Conservation (phyloP, 2,329 filamentous ascomycete genomes). For the Fusarium robinianum region DNA sequence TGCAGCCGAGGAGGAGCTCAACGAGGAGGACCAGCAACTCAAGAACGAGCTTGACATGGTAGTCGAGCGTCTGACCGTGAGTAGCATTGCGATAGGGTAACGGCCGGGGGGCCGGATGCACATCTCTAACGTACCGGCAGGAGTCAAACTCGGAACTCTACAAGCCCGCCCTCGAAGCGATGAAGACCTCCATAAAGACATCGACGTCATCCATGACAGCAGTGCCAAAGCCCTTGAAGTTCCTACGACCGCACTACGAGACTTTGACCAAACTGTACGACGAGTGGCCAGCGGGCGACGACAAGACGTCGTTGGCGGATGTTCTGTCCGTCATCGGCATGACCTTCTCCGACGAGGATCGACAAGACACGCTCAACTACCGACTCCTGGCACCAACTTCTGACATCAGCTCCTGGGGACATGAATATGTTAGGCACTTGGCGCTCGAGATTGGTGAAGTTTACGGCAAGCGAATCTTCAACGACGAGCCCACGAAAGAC, state of each 20-base stretch:
- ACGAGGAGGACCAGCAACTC: conserved; percentile 96
- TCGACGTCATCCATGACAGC: conserved; percentile 99
- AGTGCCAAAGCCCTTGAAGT: conserved; percentile 97
- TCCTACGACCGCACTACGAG: conserved; percentile 95
- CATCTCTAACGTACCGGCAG: conserved; percentile 50
- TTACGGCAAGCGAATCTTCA: conserved; percentile 82
- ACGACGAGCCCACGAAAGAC: conserved; percentile 83
- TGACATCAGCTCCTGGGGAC: conserved; percentile 96
- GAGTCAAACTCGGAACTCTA: conserved; percentile 87
- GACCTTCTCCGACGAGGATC: conserved; percentile 97
- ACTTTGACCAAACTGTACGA: conserved; percentile 86
- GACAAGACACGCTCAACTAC: conserved; percentile 95
- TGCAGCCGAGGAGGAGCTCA: conserved; percentile 79
- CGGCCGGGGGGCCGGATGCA: neutral
- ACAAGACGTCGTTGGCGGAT: conserved; percentile 91
- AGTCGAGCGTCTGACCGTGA: conserved; percentile 88
- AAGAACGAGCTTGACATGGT: conserved; percentile 98
- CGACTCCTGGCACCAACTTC: conserved; percentile 85
- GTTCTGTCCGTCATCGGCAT: conserved; percentile 97
- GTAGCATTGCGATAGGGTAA: conserved; percentile 17
- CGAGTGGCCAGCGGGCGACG: conserved; percentile 79
- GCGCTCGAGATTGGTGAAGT: conserved; percentile 96
- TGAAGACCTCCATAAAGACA: conserved; percentile 98
- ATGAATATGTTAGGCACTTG: conserved; percentile 96
- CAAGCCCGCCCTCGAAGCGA: conserved; percentile 88